Conservation (phyloP, 129 eudicot species). For the Heracleum sosnowskyi region DNA sequence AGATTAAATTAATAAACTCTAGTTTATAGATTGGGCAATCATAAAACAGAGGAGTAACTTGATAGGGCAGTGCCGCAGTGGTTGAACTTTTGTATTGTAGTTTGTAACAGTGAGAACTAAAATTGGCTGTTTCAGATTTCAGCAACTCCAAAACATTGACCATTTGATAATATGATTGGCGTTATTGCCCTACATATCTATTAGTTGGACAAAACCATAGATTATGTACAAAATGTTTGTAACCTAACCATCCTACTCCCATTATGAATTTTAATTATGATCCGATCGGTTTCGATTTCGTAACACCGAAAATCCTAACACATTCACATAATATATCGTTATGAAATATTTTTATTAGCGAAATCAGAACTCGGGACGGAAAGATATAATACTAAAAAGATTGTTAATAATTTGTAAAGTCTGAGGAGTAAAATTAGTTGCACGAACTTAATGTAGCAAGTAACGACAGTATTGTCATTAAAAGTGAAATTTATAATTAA, state of each 20-base stretch:
- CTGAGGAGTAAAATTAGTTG: too few relatives aligned
- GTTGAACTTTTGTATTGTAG: background rate
- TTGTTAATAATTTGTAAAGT: too few relatives aligned
- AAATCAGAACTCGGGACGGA: too few relatives aligned
- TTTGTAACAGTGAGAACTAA: background rate
- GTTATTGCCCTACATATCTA: background rate
- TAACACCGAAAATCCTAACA: background rate
- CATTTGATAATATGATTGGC: background rate
- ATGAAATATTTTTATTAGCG: too few relatives aligned
- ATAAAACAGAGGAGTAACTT: background rate
- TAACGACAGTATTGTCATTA: too few relatives aligned
- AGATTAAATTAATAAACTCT: too few relatives aligned
- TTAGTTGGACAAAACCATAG: background rate
- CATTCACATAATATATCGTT: too few relatives aligned
- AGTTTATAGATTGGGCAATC: too few relatives aligned
- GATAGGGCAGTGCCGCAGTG: background rate
- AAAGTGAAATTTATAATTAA: background rate
- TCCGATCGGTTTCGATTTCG: background rate
- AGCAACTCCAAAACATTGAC: background rate
- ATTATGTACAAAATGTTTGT: background rate
- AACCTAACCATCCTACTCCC: background rate
- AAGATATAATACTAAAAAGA: too few relatives aligned
- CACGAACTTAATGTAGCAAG: too few relatives aligned
- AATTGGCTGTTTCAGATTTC: background rate
- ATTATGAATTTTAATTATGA: too few relatives aligned